A percentile compares a stretch with the other conserved stretches of the same genome.
phyloP scores from a whole-genome alignment of 345 rosid genomes.

The Corymbia maculata region DNA sequence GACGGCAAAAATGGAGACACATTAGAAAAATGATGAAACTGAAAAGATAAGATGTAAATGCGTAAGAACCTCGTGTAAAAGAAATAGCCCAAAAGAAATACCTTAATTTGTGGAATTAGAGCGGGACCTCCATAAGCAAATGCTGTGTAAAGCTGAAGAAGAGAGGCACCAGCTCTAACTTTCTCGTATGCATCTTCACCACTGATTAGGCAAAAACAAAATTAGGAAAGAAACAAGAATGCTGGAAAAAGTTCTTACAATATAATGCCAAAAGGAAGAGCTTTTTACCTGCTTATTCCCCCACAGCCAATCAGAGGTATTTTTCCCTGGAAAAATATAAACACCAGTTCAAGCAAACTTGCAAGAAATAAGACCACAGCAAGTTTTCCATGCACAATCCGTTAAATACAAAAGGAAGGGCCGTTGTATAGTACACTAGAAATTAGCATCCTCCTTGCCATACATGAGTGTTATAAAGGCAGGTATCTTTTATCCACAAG shows the following conservation, averaged over 20 bases:
- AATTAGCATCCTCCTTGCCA: not conserved
- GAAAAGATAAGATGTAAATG: not conserved
- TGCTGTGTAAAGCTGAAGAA: constrained; percentile 89
- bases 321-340: constrained; percentile 51
- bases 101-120: constrained; percentile 88
- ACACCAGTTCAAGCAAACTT: not conserved
- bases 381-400: not conserved
- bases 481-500: not conserved
- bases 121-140: constrained; percentile 99
- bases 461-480: not conserved
- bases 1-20: not conserved
- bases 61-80: not conserved
- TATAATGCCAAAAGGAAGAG: not conserved
- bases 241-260: not conserved
- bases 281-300: constrained; percentile 70
- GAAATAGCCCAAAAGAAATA: not conserved
- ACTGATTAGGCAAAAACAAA: constrained; percentile 23
- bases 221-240: not conserved
- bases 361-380: not conserved
- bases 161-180: constrained; percentile 92
- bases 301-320: constrained; percentile 92
- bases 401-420: not conserved
- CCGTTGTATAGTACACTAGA: not conserved
- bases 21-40: not conserved
- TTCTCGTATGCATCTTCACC: constrained; percentile 97